These are phyloP conservation scores for Oenanthe javanica DNA, from an alignment of 140 eudicot genomes.

Conservation along the genomic window DNA sequence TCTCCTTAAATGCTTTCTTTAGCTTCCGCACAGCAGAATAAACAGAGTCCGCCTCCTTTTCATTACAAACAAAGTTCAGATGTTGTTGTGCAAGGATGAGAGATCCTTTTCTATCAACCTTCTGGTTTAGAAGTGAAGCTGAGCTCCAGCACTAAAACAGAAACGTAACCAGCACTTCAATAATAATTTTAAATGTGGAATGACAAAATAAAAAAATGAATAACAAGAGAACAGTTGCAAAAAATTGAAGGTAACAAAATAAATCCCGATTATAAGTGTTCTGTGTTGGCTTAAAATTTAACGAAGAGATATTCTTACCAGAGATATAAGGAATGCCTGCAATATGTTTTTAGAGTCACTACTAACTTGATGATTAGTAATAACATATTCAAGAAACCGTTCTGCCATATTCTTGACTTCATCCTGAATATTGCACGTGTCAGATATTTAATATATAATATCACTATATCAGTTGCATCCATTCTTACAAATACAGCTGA, in stretches of 20 bases:
- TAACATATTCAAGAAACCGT: slow-evolving; percentile 53
- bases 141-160: slow-evolving; percentile 80
- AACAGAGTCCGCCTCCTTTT: slow-evolving; percentile 41
- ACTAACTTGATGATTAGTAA: slow-evolving; percentile 54
- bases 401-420: slow-evolving; percentile 39
- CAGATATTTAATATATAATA: background rate
- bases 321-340: slow-evolving; percentile 78
- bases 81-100: slow-evolving; percentile 46
- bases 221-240: background rate
- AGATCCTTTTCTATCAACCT: slow-evolving; percentile 55
- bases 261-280: background rate
- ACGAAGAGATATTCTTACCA: slow-evolving; percentile 37
- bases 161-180: slow-evolving; percentile 9
- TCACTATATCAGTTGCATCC: background rate
- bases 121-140: slow-evolving; percentile 42
- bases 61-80: slow-evolving; percentile 50
- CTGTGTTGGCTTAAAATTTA: background rate
- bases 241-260: background rate
- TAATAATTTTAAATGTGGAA: background rate
- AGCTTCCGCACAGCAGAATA: slow-evolving; percentile 43
- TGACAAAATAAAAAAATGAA: background rate
- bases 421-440: slow-evolving; percentile 45
- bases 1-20: slow-evolving; percentile 39
- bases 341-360: slow-evolving; percentile 39
- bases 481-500: background rate